Percentiles rank a stretch among this genome's conserved stretches.
phyloP scores from a whole-genome alignment of 129 eudicot genomes.

The Centaurea solstitialis region DNA sequence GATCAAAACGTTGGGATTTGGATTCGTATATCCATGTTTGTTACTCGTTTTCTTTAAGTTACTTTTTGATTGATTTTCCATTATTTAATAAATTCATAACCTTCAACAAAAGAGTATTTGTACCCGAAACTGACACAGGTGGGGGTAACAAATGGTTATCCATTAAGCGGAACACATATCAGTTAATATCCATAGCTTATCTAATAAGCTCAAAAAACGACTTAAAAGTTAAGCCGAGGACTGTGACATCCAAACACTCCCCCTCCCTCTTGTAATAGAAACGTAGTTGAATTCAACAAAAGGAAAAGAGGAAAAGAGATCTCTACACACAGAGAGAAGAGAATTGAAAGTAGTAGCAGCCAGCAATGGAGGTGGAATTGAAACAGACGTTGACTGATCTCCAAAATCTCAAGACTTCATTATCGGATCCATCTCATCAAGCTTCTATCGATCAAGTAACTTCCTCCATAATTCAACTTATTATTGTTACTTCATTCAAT shows the following conservation, averaged over 20 bases:
- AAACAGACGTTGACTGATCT: constrained; percentile 43
- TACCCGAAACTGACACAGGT: no score
- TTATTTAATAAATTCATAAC: no score
- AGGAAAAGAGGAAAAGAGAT: not conserved
- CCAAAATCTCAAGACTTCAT: constrained; percentile 41
- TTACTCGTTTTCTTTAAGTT: no score
- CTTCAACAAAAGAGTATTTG: no score
- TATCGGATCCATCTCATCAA: constrained; percentile 48
- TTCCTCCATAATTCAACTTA: not conserved
- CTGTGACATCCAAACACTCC: constrained; percentile 6
- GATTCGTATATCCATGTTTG: no score
- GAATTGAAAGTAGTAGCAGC: not conserved
- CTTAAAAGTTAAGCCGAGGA: no score
- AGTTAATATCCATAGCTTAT: no score
- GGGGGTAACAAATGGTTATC: no score
- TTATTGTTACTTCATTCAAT: not conserved
- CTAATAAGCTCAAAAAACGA: no score
- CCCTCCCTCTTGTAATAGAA: not conserved
- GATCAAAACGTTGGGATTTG: no score
- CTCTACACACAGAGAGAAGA: not conserved
- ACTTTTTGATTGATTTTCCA: no score
- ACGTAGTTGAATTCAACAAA: not conserved
- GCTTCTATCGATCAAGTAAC: constrained; percentile 47
- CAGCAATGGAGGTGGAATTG: constrained; percentile 48
- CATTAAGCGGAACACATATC: no score